Percentiles rank a stretch among this genome's conserved stretches.
These are phyloP conservation scores for Escovopsis sp. DNA, from an alignment of 2,329 filamentous ascomycete species.

Conservation along the genomic window DNA sequence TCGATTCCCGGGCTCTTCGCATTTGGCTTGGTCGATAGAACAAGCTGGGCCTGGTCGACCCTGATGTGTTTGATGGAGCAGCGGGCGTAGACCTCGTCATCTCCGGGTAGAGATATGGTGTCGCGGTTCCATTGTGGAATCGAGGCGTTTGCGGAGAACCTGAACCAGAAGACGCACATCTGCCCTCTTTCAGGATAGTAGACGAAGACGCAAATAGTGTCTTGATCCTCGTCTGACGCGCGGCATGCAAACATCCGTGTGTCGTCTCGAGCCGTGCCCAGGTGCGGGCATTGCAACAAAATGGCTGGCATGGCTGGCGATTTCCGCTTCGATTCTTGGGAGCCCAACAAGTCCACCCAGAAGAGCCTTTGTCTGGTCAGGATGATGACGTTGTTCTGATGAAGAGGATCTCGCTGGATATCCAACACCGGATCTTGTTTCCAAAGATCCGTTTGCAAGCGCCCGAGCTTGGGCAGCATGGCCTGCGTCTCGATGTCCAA, in stretches of 20 bases:
- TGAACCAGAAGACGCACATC: slow-evolving; percentile 23
- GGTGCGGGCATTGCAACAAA: slow-evolving; percentile 16
- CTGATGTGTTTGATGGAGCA: slow-evolving; percentile 13
- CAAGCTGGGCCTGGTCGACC: slow-evolving; percentile 15
- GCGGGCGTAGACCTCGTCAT: slow-evolving; percentile 1
- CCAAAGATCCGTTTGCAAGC: slow-evolving; percentile 10
- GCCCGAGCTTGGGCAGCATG: slow-evolving; percentile 14
- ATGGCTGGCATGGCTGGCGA: slow-evolving; percentile 9
- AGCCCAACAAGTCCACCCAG: slow-evolving; percentile 28
- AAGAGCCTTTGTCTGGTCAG: slow-evolving; percentile 39
- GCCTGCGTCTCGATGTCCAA: slow-evolving; percentile 22
- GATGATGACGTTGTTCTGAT: slow-evolving; percentile 38
- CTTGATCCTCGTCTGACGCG: slow-evolving; percentile 9
- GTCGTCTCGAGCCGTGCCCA: slow-evolving; percentile 12
- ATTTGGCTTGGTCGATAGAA: slow-evolving; percentile 1
- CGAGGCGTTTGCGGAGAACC: slow-evolving; percentile 7
- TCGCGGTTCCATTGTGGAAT: slow-evolving; percentile 25
- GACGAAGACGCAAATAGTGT: slow-evolving; percentile 18
- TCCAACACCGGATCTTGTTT: slow-evolving; percentile 37
- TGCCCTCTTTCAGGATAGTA: slow-evolving; percentile 18
- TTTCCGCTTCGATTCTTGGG: slow-evolving; percentile 3
- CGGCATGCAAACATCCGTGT: slow-evolving; percentile 17
- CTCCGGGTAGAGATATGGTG: slow-evolving; percentile 13
- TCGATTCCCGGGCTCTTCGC: slow-evolving; percentile 12
- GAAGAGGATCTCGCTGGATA: slow-evolving; percentile 30